Percentiles rank a stretch among this genome's conserved stretches.
Conservation (phyloP, 441 rosid genomes). For the Brassica balearica region DNA sequence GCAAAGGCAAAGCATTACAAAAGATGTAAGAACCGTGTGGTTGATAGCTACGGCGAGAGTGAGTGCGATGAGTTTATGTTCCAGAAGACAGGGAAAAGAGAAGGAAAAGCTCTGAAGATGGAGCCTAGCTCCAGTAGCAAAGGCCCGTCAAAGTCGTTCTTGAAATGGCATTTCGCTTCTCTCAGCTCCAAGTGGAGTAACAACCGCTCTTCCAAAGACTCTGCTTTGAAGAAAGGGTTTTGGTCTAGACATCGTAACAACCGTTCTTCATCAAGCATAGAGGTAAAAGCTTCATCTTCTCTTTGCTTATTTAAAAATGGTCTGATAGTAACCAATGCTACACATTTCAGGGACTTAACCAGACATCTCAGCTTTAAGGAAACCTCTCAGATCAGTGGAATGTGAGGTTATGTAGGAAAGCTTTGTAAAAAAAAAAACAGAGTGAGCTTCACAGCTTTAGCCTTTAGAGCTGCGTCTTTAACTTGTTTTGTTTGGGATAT, state of each 20-base stretch:
- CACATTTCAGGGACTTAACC: conserved; percentile 3
- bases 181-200: conserved; percentile 70
- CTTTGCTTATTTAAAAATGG: background rate
- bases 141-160: conserved; percentile 74
- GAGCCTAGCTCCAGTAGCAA: conserved; percentile 64
- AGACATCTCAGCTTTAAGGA: conserved; percentile 2
- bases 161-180: conserved; percentile 64
- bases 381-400: background rate
- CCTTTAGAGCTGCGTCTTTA: background rate
- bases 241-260: conserved; percentile 74
- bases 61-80: conserved; percentile 60
- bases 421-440: background rate
- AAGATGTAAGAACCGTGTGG: conserved; percentile 72
- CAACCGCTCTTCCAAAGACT: conserved; percentile 58
- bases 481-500: background rate
- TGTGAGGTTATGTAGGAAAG: background rate
- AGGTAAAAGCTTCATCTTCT: background rate
- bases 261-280: conserved; percentile 45
- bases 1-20: conserved; percentile 62
- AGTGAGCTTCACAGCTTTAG: conserved; percentile 3
- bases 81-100: conserved; percentile 44
- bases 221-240: conserved; percentile 70
- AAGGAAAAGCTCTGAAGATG: conserved; percentile 52
- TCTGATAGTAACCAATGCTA: background rate
- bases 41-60: conserved; percentile 64